Evolutionary conservation across 768 basidiomycete genomes (phyloP), one percentile per base, ranked within the genome.

Genomic region (Pleurotus citrinopileatus): DNA sequence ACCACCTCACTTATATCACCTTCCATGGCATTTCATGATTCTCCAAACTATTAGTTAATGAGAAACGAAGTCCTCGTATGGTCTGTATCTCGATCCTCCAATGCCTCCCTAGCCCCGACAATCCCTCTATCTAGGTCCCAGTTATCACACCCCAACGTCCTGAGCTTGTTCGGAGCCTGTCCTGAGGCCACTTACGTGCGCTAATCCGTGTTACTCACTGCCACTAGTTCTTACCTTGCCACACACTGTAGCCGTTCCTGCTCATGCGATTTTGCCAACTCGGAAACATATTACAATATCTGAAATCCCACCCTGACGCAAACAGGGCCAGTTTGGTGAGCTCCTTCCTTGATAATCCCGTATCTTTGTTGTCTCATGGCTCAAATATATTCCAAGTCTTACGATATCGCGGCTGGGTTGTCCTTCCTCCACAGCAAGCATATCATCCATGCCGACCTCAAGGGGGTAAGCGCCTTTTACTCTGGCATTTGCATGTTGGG

Each of bases 131-230:
- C 7, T 6, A 32, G 29, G 46, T 51, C 50, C 12, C 15, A 29
- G 12, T 32, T 60, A 26, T 57, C 51, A 12, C 59, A 60, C 38
- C 59, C 59, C 17, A 58, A 60, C 42, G 44, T 60, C 4, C 57
- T 60, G 2, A 42, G 40, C 12, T 52, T 60, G 8, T 60, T 58
- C 25, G 59, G 59, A 13, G 57, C 56, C 28, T 60, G 59, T 40
- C 36, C 57, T 13, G 59, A 60, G 25, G 45, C 52, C 28, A 22
- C 22, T 13, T n/a, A 25, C 4, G 58, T 59, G 34, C 22, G 58
- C 40, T 23, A 3, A 15, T 20, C 29, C 19, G 4, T 54, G n/a
- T 46, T n/a, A 22, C n/a, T n/a, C 9, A 26, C 12, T 4, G 23
- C 19, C 40, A 15, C 7, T 38, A n/a, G 2, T 6, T 27, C 2